Percentiles rank a stretch among this genome's conserved stretches.
These are phyloP conservation scores for Cenococcum geophilum DNA, from an alignment of 495 filamentous ascomycete species.

Conservation along the genomic window DNA sequence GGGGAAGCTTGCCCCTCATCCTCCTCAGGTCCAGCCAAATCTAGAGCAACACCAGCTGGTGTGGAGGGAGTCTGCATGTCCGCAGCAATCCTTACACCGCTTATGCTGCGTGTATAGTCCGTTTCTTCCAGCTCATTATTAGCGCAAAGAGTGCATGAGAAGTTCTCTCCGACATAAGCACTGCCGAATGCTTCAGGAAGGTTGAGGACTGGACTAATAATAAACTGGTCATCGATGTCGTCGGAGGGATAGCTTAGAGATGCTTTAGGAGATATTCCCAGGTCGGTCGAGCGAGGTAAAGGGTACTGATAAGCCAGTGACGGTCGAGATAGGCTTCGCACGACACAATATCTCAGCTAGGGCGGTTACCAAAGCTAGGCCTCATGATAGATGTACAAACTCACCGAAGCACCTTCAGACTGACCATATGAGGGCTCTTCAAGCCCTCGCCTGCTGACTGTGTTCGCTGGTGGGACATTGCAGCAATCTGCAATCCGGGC, in stretches of 20 bases:
- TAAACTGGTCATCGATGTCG: constrained; percentile 47
- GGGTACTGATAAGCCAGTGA: constrained; percentile 46
- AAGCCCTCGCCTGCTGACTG: constrained; percentile 53
- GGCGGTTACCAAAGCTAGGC: neutral
- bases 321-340: constrained; percentile 39
- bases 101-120: constrained; percentile 44
- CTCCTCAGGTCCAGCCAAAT: constrained; percentile 41
- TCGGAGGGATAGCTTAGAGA: constrained; percentile 50
- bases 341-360: constrained; percentile 6
- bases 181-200: constrained; percentile 88
- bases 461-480: constrained; percentile 31
- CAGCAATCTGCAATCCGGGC: neutral
- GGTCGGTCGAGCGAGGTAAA: constrained; percentile 42
- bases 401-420: constrained; percentile 72
- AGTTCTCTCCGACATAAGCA: constrained; percentile 92
- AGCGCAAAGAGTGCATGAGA: constrained; percentile 86
- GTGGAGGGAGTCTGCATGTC: constrained; percentile 89
- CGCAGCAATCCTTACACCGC: constrained; percentile 72
- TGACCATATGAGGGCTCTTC: constrained; percentile 78
- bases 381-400: neutral
- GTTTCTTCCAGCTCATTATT: constrained; percentile 67
- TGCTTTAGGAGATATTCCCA: constrained; percentile 47
- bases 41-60: constrained; percentile 46
- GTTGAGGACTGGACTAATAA: constrained; percentile 65
- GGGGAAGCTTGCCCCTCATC: constrained; percentile 47